Conservation (phyloP, 805 yeast species). For the Groenewaldozyma tartarivorans region DNA sequence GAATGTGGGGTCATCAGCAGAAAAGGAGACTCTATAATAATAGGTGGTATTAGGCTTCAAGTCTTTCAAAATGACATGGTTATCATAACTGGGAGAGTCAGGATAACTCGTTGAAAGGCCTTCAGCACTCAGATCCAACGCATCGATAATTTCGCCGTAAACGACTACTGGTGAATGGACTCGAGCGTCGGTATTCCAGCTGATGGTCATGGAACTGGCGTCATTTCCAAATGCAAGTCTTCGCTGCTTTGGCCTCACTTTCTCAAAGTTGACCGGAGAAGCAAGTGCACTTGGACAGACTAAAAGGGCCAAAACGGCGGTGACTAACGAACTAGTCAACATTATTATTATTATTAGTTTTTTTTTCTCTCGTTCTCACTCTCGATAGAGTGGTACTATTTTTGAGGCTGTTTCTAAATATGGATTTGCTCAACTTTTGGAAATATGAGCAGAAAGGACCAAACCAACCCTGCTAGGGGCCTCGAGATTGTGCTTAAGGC, state of each 20-base stretch:
- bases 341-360: not conserved
- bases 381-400: too few species aligned
- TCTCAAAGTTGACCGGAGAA: not conserved
- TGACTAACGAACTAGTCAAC: not conserved
- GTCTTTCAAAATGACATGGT: conserved; percentile 21
- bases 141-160: conserved; percentile 17
- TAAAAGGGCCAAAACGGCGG: not conserved
- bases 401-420: too few species aligned
- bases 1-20: conserved; percentile 6
- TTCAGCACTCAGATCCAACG: conserved; percentile 6
- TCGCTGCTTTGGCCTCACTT: conserved; percentile 3
- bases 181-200: conserved; percentile 22
- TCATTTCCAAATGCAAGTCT: conserved; percentile 9
- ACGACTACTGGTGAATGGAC: conserved; percentile 17
- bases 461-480: too few species aligned
- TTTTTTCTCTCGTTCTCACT: not conserved
- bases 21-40: conserved; percentile 20
- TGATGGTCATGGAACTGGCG: conserved; percentile 17
- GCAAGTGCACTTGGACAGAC: too few species aligned
- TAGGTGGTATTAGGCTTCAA: conserved; percentile 22
- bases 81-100: conserved; percentile 16
- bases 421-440: too few species aligned
- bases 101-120: conserved; percentile 14
- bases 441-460: too few species aligned
- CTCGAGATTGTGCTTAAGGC: too few species aligned